A percentile compares a stretch with the other conserved stretches of the same genome.
Conservation (phyloP, 768 basidiomycete species). For the Macrolepiota albuminosa region DNA sequence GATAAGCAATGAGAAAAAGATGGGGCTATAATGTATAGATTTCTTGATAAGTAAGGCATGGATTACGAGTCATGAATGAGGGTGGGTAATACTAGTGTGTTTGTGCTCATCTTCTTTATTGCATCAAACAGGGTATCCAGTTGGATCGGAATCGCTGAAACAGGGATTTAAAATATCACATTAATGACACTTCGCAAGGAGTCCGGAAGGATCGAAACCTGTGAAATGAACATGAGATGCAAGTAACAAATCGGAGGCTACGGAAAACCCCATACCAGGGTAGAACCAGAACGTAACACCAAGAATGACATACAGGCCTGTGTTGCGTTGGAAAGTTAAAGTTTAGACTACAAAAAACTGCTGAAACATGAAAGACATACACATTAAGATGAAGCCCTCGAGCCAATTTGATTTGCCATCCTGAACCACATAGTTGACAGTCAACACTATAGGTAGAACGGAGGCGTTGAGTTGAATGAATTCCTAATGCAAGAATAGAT, state of each 20-base stretch:
- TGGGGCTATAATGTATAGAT: no score
- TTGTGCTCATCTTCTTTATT: not conserved
- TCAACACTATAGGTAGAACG: constrained; percentile 48
- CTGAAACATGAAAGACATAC: constrained; percentile 29
- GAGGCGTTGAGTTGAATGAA: not conserved
- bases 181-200: constrained; percentile 20
- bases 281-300: constrained; percentile 66
- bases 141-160: not conserved
- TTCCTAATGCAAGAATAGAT: not conserved
- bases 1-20: no score
- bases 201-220: constrained; percentile 28
- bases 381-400: constrained; percentile 72
- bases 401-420: constrained; percentile 92
- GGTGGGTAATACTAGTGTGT: not conserved
- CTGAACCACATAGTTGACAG: constrained; percentile 79
- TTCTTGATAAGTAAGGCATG: no score
- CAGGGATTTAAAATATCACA: not conserved
- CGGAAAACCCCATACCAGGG: constrained; percentile 29
- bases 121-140: not conserved
- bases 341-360: not conserved
- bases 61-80: not conserved
- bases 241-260: no score
- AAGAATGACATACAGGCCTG: constrained; percentile 68
- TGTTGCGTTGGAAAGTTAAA: not conserved
- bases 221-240: not conserved